Evolutionary conservation across 768 basidiomycete genomes (phyloP), one percentile per base, ranked within the genome.

Genomic region (Antrodiella citrinella): DNA sequence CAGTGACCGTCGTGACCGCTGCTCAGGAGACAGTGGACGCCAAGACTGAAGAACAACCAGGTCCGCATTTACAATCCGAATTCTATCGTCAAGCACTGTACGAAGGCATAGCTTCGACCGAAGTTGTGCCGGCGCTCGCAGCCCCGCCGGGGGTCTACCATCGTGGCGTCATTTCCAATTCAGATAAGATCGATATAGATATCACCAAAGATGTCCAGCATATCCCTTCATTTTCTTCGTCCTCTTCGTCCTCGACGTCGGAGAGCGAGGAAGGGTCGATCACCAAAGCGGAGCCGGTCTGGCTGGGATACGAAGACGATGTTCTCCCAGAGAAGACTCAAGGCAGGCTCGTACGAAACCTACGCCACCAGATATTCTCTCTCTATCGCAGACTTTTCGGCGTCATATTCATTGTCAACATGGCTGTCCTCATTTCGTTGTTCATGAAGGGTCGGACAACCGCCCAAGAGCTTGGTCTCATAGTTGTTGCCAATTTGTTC

Each of bases 361-460:
- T 81, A 24, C 76, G 80, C 40, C 72, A 79, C 59, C 74, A 73
- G 50, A 62, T 81, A 50, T 76, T 79, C 63, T 71, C 72, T 10
- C 66, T 81, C 12, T 81, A 81, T 58, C 69, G 80, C 49, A 69
- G 75, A 51, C 69, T 78, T 1, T 81, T 81, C 64, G 69, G 72
- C 12, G 60, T 80, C 35, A 71, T 79, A 40, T 79, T 80, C 63
- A 56, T 68, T 44, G 63, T 69, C 24, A 81, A 81, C 60, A 57
- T 80, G 53, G 69, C 67, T 20, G 65, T 75, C 5, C 72, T 80
- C 60, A 68, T 80, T 40, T 69, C 69, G 2, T 59, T 54, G 5
- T 48, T 60, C 18, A 57, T 48, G 4, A 48, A 54, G 26, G 59
- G 57, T 4, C 55, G 56, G 35, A 45, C 69, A 23, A 61, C 62